A percentile compares a stretch with the other conserved stretches of the same genome.
These are phyloP conservation scores for Anisodus acutangulus DNA, from an alignment of 257 asterid genomes.

Conservation along the genomic window DNA sequence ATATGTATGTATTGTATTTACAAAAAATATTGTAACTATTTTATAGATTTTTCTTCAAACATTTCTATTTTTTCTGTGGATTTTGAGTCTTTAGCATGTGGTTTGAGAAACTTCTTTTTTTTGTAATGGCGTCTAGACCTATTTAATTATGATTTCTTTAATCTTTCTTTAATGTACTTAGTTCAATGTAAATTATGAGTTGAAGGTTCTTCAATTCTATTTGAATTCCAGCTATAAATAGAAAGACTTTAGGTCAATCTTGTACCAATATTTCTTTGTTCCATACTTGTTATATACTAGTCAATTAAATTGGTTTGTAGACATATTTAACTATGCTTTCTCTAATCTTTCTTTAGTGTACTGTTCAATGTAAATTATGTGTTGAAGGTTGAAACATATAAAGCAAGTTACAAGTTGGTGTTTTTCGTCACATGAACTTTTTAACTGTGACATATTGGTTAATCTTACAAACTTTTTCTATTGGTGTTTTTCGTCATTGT, in stretches of 20 bases:
- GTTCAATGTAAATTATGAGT: not conserved
- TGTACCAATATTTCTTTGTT: not conserved
- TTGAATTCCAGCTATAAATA: not conserved
- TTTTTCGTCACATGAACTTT: not conserved
- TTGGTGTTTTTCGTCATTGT: slow-evolving; percentile 4
- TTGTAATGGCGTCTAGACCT: not conserved
- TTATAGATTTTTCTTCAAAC: not conserved
- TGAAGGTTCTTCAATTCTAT: not conserved
- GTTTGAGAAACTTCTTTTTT: not conserved
- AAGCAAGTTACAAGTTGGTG: slow-evolving; percentile 2
- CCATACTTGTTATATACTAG: not conserved
- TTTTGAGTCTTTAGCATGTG: not conserved
- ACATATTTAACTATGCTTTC: not conserved
- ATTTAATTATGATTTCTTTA: not conserved
- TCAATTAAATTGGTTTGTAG: not conserved
- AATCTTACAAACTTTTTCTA: slow-evolving; percentile 19
- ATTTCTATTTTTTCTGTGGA: not conserved
- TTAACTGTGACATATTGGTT: not conserved
- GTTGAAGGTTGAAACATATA: not conserved
- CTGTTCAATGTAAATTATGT: not conserved
- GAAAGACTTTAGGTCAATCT: not conserved
- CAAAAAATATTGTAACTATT: not conserved
- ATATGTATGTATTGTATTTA: not conserved
- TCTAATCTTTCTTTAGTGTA: not conserved
- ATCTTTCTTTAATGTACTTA: not conserved